Evolutionary conservation across 352 stramenopile genomes (phyloP).

Genomic region (Phytopythium oedochilum): DNA sequence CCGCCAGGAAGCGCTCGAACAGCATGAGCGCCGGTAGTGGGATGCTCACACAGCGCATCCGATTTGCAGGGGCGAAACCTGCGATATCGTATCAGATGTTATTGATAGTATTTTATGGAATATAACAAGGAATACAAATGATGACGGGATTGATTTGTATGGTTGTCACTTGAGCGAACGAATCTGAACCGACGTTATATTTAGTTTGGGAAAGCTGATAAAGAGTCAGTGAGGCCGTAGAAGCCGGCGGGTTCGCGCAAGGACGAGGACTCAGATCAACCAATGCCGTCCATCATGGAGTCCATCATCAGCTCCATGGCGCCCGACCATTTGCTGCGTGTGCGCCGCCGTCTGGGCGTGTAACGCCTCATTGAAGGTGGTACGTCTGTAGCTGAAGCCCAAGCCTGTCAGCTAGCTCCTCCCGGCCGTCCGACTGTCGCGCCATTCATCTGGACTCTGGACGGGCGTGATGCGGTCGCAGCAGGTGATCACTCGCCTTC

Average conservation of each 20-base stretch:
- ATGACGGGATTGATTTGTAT: too few species aligned
- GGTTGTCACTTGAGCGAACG: too few species aligned
- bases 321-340: neutral
- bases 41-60: neutral
- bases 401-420: too few species aligned
- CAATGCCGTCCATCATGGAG: too few species aligned
- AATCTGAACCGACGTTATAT: too few species aligned
- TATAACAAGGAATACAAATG: too few species aligned
- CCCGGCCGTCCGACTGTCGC: neutral
- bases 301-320: too few species aligned
- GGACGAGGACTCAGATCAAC: too few species aligned
- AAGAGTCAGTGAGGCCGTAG: neutral
- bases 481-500: neutral
- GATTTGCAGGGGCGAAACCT: neutral
- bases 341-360: neutral
- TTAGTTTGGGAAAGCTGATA: neutral
- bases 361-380: neutral
- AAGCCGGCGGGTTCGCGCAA: neutral
- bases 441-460: too few species aligned
- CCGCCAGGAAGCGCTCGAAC: slow-evolving; percentile 5
- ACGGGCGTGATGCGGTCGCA: too few species aligned
- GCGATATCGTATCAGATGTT: neutral
- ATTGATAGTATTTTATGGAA: neutral
- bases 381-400: too few species aligned
- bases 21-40: slow-evolving; percentile 1